Evolutionary conservation across 208 protist genomes (phyloP), one percentile per base, ranked within the genome.

Genomic region (Leptomonas pyrrhocoris): DNA sequence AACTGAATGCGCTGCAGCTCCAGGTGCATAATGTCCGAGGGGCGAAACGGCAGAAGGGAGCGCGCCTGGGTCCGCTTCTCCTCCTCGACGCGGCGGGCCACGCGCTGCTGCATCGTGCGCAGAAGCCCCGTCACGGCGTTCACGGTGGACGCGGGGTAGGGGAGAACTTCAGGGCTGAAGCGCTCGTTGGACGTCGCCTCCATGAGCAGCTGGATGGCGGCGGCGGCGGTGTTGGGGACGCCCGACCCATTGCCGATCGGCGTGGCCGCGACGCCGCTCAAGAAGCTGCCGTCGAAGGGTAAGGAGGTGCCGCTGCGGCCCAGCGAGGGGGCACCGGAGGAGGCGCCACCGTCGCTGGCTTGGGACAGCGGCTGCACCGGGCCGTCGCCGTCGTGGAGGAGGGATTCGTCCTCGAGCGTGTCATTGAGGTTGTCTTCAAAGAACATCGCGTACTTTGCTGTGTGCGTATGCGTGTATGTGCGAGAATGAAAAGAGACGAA

Each of bases 1-100:
- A 96, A 96, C 56, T 90, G 83, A 19, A 84, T 63, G 18, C 92
- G 88, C 68, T 96, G 89, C 62, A 90, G 70, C 74, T 94, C 88
- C 18, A 94, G 61, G 2, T 59, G 40, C 68, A 93, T 86, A 23
- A 96, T 86, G 64, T 94, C 88, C 0, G 88, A 93, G 1, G 87
- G 87, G 43, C 81, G 75, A 53, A 96, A 94, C 5, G 92, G 89
- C 9, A 96, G 73, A 7, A 96, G 73, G 18, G 90, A 93, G 15
- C 55, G 64, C n/a, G 15, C 54, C 54, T 12, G 61, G 77, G 38
- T 67, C 63, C 75, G 73, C 70, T 68, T 86, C 77, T 96, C 88
- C 30, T 84, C 67, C 53, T 67, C 74, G 21, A 83, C 76, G 13
- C 86, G 66, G 18, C 43, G 23, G 36, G 51, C 61, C 18, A 91